These are phyloP conservation scores for Coemansia sp. DNA, from an alignment of 371 early-diverging fungal species.

Conservation along the genomic window DNA sequence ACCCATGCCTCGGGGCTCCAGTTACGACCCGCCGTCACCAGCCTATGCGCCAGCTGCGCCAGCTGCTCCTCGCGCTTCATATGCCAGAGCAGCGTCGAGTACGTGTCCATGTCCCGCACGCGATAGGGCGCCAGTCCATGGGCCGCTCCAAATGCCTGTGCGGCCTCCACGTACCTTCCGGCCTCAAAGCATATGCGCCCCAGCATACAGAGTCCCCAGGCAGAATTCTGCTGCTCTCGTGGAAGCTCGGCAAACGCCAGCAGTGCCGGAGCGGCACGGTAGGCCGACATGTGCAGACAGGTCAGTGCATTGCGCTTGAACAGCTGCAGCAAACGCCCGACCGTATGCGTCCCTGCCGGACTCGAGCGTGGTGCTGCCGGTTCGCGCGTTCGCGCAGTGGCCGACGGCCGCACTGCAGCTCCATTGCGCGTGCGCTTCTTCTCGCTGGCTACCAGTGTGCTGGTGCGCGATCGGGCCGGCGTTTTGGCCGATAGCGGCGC, in stretches of 20 bases:
- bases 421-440: slow-evolving; percentile 47
- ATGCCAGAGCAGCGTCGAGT: slow-evolving; percentile 78
- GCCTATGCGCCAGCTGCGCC: slow-evolving; percentile 65
- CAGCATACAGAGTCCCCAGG: slow-evolving; percentile 61
- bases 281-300: slow-evolving; percentile 49
- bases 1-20: slow-evolving; percentile 73
- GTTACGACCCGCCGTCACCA: slow-evolving; percentile 58
- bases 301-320: slow-evolving; percentile 45
- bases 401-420: slow-evolving; percentile 13
- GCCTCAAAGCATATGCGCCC: slow-evolving; percentile 62
- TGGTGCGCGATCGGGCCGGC: slow-evolving; percentile 14
- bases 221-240: slow-evolving; percentile 53
- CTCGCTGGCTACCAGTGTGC: slow-evolving; percentile 18
- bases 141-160: slow-evolving; percentile 52
- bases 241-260: slow-evolving; percentile 52
- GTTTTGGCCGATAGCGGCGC: slow-evolving; percentile 15
- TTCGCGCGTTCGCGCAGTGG: slow-evolving; percentile 8
- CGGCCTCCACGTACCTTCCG: slow-evolving; percentile 58
- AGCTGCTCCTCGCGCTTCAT: slow-evolving; percentile 63
- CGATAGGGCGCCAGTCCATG: slow-evolving; percentile 63
- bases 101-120: slow-evolving; percentile 69
- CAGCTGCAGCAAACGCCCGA: slow-evolving; percentile 7
- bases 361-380: neutral
- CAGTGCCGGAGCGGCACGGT: slow-evolving; percentile 54
- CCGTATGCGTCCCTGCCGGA: no score